These are phyloP conservation scores for Claviceps pusilla DNA, from an alignment of 2,329 filamentous ascomycete species.

Conservation along the genomic window DNA sequence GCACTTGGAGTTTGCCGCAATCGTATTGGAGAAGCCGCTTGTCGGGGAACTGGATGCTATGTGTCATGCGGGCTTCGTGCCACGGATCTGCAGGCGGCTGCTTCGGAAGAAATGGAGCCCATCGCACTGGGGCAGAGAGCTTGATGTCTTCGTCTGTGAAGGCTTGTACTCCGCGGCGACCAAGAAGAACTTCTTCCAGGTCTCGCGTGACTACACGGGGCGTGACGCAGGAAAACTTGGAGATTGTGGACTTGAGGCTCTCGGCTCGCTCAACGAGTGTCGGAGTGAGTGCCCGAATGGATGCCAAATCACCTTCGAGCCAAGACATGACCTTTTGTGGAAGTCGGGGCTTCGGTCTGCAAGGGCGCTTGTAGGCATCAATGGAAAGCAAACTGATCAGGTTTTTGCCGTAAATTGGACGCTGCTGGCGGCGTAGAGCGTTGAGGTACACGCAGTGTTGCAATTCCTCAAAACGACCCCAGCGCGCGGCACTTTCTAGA, in stretches of 20 bases:
- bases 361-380: constrained; percentile 41
- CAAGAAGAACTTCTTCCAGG: constrained; percentile 52
- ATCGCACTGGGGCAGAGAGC: constrained; percentile 40
- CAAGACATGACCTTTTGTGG: constrained; percentile 54
- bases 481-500: constrained; percentile 55
- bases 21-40: constrained; percentile 94
- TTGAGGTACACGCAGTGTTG: constrained; percentile 72
- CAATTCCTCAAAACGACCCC: constrained; percentile 59
- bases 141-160: constrained; percentile 43
- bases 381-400: constrained; percentile 63
- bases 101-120: constrained; percentile 41
- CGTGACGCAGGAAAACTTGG: constrained; percentile 84
- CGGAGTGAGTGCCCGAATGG: constrained; percentile 53
- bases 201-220: constrained; percentile 76
- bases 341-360: constrained; percentile 43
- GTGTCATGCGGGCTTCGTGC: constrained; percentile 81
- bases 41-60: constrained; percentile 93
- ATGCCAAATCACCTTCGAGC: constrained; percentile 55
- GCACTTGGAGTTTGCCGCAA: constrained; percentile 84
- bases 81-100: constrained; percentile 59
- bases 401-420: constrained; percentile 66
- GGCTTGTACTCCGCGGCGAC: constrained; percentile 39
- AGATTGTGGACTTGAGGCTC: constrained; percentile 57
- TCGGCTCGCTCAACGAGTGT: constrained; percentile 60
- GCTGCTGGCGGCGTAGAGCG: constrained; percentile 61